phyloP scores from a whole-genome alignment of 2,329 filamentous ascomycete genomes.

The Fusarium coffeatum region DNA sequence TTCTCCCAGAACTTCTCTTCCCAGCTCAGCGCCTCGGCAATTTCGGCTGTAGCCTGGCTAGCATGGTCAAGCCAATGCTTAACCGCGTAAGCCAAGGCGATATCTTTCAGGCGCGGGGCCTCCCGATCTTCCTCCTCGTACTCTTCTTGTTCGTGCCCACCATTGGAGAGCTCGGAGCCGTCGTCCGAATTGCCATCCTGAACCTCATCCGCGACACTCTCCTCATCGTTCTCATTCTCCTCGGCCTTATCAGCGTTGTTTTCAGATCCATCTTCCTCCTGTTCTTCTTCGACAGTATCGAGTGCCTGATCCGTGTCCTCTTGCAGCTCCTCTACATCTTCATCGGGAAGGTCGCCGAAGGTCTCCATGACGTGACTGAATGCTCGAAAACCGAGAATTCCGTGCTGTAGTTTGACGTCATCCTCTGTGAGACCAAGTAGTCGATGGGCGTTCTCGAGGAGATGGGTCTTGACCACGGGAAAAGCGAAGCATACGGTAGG shows the following conservation, averaged over 20 bases:
- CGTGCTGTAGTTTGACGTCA: conserved; percentile 57
- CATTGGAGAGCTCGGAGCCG: conserved; percentile 2
- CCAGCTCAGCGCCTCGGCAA: conserved; percentile 55
- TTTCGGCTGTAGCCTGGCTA: conserved; percentile 55
- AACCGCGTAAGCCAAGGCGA: conserved; percentile 52
- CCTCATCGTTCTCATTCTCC: not conserved
- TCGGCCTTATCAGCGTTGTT: conserved; percentile 7
- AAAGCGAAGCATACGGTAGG: conserved; percentile 23
- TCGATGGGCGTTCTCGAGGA: conserved; percentile 52
- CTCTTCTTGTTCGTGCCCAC: not conserved
- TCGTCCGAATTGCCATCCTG: conserved; percentile 16
- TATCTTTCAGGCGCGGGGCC: conserved; percentile 42
- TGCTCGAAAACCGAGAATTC: conserved; percentile 53
- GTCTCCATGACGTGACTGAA: conserved; percentile 53
- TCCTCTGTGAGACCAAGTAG: conserved; percentile 52
- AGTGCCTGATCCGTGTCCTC: not conserved
- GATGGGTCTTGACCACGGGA: conserved; percentile 53
- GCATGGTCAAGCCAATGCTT: conserved; percentile 58
- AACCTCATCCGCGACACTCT: not conserved
- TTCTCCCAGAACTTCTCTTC: conserved; percentile 55
- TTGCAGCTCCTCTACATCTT: conserved; percentile 3
- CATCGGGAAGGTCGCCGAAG: conserved; percentile 46
- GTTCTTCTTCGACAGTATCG: not conserved
- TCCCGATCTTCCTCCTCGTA: conserved; percentile 45
- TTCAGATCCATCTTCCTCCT: not conserved